These are phyloP conservation scores for Trapa bicornis DNA, from an alignment of 345 rosid genomes.

Conservation along the genomic window DNA sequence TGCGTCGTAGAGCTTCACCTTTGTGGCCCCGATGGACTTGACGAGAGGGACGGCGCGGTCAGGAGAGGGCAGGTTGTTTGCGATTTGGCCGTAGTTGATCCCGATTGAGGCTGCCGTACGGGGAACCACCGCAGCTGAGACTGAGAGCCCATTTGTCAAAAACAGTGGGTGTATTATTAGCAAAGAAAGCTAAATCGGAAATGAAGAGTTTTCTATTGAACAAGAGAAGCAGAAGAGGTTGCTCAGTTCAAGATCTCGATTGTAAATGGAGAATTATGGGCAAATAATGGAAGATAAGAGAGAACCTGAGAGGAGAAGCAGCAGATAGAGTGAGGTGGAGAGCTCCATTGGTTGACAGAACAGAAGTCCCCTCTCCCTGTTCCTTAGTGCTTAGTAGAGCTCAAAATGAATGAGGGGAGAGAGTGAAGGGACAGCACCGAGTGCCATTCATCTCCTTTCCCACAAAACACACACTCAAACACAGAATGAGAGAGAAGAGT, in stretches of 20 bases:
- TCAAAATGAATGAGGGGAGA: neutral
- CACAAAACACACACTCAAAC: too few relatives aligned
- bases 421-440: neutral
- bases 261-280: neutral
- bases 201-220: neutral
- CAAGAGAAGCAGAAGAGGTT: neutral
- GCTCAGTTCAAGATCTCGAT: neutral
- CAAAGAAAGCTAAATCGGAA: neutral
- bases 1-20: conserved; percentile 39
- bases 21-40: conserved; percentile 30
- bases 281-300: too few relatives aligned
- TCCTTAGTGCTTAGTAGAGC: neutral
- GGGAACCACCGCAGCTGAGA: neutral
- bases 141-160: neutral
- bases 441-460: neutral
- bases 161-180: neutral
- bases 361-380: neutral
- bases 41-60: conserved; percentile 29
- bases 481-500: too few relatives aligned
- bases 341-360: conserved; percentile 1
- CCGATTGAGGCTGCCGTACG: conserved; percentile 21
- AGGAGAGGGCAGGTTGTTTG: conserved; percentile 33
- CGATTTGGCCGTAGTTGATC: conserved; percentile 40
- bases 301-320: conserved; percentile 7
- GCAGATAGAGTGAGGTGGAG: neutral